phyloP scores from a whole-genome alignment of 2,329 filamentous ascomycete species.

The Emmonsiellopsis sp. region DNA sequence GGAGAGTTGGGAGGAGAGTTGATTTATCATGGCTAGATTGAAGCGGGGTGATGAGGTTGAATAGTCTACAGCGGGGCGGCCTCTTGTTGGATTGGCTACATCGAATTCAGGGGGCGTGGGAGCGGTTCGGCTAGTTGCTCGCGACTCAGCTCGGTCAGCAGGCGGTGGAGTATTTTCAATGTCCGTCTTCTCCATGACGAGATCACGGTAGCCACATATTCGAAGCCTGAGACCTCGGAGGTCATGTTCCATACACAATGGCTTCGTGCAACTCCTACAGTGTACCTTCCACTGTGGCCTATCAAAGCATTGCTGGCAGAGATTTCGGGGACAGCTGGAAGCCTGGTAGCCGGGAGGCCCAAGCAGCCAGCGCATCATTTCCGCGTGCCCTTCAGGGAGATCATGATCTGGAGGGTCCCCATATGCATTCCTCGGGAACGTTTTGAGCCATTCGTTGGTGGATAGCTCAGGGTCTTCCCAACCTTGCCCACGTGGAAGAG shows the following conservation, averaged over 20 bases:
- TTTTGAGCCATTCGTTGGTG: conserved; percentile 31
- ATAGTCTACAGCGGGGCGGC: not conserved
- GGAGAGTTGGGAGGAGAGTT: conserved; percentile 18
- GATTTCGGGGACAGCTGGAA: conserved; percentile 44
- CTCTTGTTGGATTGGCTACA: conserved; percentile 7
- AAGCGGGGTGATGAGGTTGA: conserved; percentile 6
- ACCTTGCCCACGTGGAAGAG: conserved; percentile 44
- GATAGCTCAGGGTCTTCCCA: conserved; percentile 48
- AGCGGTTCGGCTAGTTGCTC: not conserved
- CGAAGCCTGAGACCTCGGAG: conserved; percentile 46
- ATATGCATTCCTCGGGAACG: conserved; percentile 30
- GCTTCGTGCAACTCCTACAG: conserved; percentile 47
- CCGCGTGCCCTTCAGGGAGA: conserved; percentile 29
- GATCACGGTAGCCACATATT: conserved; percentile 48
- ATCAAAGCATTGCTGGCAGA: conserved; percentile 49
- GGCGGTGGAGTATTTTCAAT: conserved; percentile 23
- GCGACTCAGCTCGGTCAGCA: not conserved
- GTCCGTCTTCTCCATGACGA: conserved; percentile 39
- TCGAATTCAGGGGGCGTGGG: not conserved
- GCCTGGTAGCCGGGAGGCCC: conserved; percentile 36
- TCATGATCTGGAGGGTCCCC: conserved; percentile 32
- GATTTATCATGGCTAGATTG: conserved; percentile 16
- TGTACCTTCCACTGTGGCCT: conserved; percentile 52
- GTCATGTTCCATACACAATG: conserved; percentile 52
- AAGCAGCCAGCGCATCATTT: conserved; percentile 39